These are phyloP conservation scores for Arabidopsis suecica DNA, from an alignment of 345 rosid genomes.

Conservation along the genomic window DNA sequence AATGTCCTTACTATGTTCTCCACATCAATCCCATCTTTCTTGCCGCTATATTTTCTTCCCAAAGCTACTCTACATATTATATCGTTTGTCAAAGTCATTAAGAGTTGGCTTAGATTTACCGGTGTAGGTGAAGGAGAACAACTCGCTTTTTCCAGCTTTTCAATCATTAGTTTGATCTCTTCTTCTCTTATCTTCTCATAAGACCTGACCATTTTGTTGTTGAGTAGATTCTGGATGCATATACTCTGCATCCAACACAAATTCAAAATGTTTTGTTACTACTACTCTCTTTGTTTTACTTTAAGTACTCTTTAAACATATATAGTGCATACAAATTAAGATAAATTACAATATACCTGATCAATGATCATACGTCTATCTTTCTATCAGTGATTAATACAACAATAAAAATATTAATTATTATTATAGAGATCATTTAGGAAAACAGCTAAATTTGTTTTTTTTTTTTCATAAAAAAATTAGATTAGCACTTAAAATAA, in stretches of 20 bases:
- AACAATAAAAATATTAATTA: no score
- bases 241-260: slow-evolving; percentile 41
- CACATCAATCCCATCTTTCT: slow-evolving; percentile 38
- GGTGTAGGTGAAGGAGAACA: slow-evolving; percentile 26
- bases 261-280: no score
- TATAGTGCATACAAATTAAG: no score
- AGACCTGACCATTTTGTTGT: slow-evolving; percentile 49
- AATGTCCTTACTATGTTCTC: slow-evolving; percentile 44
- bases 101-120: slow-evolving; percentile 50
- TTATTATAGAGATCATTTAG: no score
- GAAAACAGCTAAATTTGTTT: no score
- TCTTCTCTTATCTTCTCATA: slow-evolving; percentile 51
- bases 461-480: no score
- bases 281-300: no score
- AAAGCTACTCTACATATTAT: slow-evolving; percentile 54
- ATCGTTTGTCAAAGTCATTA: slow-evolving; percentile 46
- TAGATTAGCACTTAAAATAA: no score
- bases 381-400: no score
- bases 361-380: no score
- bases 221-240: slow-evolving; percentile 54
- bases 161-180: slow-evolving; percentile 46
- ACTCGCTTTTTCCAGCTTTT: slow-evolving; percentile 37
- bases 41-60: slow-evolving; percentile 55
- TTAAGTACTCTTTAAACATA: no score
- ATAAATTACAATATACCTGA: no score